These are phyloP conservation scores for Kwoniella mangroviensis DNA, from an alignment of 768 basidiomycete species.

Conservation along the genomic window DNA sequence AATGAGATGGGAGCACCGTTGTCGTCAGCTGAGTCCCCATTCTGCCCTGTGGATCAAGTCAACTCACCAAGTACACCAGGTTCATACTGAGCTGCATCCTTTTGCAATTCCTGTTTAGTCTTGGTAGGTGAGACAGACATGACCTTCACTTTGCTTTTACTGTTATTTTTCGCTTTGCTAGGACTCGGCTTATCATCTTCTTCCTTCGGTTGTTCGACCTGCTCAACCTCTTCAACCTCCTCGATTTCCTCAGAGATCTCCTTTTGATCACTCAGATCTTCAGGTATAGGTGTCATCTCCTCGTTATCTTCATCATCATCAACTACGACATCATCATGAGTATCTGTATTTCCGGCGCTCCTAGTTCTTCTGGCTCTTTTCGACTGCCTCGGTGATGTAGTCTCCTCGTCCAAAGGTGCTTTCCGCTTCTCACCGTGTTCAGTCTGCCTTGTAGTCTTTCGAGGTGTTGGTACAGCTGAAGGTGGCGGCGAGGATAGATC, in stretches of 20 bases:
- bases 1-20: too few relatives aligned
- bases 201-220: neutral
- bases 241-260: slow-evolving; percentile 7
- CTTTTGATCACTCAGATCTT: neutral
- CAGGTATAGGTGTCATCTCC: slow-evolving; percentile 14
- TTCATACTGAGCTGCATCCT: slow-evolving; percentile 30
- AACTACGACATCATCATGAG: too few relatives aligned
- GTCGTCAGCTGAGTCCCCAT: neutral
- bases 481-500: slow-evolving; percentile 24
- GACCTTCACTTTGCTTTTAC: neutral
- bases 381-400: neutral
- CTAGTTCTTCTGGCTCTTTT: slow-evolving; percentile 2
- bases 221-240: neutral
- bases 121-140: neutral
- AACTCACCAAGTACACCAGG: slow-evolving; percentile 43
- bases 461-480: slow-evolving; percentile 17
- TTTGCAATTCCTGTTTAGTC: slow-evolving; percentile 7
- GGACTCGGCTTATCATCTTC: neutral
- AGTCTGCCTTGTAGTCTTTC: neutral
- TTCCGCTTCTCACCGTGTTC: slow-evolving; percentile 1
- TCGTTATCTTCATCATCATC: slow-evolving; percentile 14
- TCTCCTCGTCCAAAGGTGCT: neutral
- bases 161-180: slow-evolving; percentile 1
- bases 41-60: neutral
- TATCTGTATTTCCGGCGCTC: neutral